Conservation (phyloP, 2,329 filamentous ascomycete species). For the Aureobasidium sp. region DNA sequence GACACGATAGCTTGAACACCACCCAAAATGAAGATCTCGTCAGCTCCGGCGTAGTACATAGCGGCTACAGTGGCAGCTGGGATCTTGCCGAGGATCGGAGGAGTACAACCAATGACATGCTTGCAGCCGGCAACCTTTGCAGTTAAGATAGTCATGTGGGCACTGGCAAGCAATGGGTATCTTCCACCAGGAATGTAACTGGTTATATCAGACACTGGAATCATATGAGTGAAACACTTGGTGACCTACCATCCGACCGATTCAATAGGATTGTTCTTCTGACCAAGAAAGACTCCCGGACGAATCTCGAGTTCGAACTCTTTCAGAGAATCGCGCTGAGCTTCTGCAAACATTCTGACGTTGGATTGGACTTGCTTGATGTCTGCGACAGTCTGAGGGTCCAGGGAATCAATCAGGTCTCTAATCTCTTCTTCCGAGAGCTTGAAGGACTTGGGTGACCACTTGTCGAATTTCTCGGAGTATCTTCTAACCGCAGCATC, state of each 20-base stretch:
- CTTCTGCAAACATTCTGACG: slow-evolving; percentile 44
- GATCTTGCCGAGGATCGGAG: slow-evolving; percentile 44
- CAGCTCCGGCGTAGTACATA: slow-evolving; percentile 44
- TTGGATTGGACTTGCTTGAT: slow-evolving; percentile 48
- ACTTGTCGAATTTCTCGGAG: slow-evolving; percentile 49
- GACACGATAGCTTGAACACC: slow-evolving; percentile 48
- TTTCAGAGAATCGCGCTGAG: slow-evolving; percentile 39
- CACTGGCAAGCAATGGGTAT: slow-evolving; percentile 47
- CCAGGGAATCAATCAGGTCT: slow-evolving; percentile 37
- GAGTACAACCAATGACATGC: slow-evolving; percentile 47
- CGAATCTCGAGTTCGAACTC: slow-evolving; percentile 48
- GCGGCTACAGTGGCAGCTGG: slow-evolving; percentile 46
- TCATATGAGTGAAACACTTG: too few species aligned
- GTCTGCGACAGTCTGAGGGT: slow-evolving; percentile 46
- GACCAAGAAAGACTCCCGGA: slow-evolving; percentile 46
- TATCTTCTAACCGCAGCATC: slow-evolving; percentile 45
- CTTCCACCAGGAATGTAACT: slow-evolving; percentile 47
- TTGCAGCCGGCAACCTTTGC: slow-evolving; percentile 48
- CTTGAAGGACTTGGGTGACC: slow-evolving; percentile 45
- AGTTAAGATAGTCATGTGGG: slow-evolving; percentile 51
- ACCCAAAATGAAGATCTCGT: slow-evolving; percentile 46
- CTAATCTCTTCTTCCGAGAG: slow-evolving; percentile 42
- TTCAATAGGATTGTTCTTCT: slow-evolving; percentile 45
- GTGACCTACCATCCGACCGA: slow-evolving; percentile 35
- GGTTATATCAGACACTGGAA: too few species aligned